Conservation (phyloP, 768 basidiomycete genomes). For the Lactarius sp. region DNA sequence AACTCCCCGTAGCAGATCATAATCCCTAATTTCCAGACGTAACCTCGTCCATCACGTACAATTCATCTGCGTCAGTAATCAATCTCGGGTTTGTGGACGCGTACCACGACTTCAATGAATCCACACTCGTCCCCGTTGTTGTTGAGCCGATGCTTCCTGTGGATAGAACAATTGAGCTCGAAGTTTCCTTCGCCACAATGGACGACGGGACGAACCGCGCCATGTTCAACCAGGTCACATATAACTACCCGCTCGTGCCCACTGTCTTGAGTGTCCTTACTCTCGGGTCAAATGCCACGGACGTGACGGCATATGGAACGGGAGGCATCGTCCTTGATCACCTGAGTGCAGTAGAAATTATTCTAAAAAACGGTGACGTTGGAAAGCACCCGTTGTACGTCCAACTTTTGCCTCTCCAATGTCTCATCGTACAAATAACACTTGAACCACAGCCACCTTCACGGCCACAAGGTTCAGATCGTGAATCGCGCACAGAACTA, state of each 20-base stretch:
- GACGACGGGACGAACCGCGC: conserved; percentile 79
- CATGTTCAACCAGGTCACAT: conserved; percentile 68
- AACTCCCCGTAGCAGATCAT: background rate
- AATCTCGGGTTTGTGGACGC: conserved; percentile 48
- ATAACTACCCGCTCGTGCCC: conserved; percentile 67
- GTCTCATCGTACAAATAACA: background rate
- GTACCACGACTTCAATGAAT: conserved; percentile 65
- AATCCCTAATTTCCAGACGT: conserved; percentile 49
- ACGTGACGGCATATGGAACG: conserved; percentile 68
- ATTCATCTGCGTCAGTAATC: conserved; percentile 44
- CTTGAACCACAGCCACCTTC: conserved; percentile 61
- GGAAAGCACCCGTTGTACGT: conserved; percentile 84
- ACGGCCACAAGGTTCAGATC: conserved; percentile 85
- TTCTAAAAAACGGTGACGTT: conserved; percentile 64
- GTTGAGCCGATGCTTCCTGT: conserved; percentile 46
- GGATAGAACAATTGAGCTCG: conserved; percentile 61
- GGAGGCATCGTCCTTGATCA: conserved; percentile 71
- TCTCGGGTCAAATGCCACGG: conserved; percentile 68
- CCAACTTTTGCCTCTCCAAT: conserved; percentile 9
- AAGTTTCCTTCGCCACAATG: conserved; percentile 80
- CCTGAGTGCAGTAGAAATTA: conserved; percentile 70
- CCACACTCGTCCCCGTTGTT: conserved; percentile 57
- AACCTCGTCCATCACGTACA: conserved; percentile 82
- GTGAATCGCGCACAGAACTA: conserved; percentile 68
- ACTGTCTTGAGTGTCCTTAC: conserved; percentile 70